Conservation (phyloP, 768 basidiomycete genomes). For the Dictyophora rubrovolvata region DNA sequence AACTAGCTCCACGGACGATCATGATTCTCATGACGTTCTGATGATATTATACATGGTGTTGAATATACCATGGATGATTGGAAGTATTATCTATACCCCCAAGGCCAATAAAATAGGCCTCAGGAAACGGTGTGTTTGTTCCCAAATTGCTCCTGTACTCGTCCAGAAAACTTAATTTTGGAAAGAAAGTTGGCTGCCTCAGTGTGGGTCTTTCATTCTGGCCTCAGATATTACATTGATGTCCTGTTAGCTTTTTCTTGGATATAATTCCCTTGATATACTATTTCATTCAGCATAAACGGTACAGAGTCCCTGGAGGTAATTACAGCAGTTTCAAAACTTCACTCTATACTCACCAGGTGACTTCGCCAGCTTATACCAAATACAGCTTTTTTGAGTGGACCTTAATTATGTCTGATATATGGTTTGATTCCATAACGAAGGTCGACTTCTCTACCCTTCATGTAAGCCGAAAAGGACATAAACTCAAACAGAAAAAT, state of each 20-base stretch:
- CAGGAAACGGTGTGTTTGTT: constrained; percentile 36
- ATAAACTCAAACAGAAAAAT: background rate
- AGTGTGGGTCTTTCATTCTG: constrained; percentile 27
- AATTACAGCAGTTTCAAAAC: constrained; percentile 11
- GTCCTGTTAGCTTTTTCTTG: constrained; percentile 51
- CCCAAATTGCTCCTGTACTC: background rate
- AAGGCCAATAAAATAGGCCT: constrained; percentile 27
- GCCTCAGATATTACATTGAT: background rate
- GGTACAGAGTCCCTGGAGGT: constrained; percentile 72
- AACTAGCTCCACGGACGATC: constrained; percentile 50
- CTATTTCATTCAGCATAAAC: constrained; percentile 81
- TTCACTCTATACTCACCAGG: constrained; percentile 1
- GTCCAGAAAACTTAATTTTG: constrained; percentile 3
- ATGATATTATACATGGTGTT: constrained; percentile 83
- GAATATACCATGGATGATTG: constrained; percentile 85
- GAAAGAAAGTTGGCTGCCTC: constrained; percentile 43
- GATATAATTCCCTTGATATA: constrained; percentile 67
- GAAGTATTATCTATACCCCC: constrained; percentile 52
- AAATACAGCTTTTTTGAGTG: constrained; percentile 83
- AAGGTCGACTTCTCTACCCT: constrained; percentile 49
- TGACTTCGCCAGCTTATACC: constrained; percentile 59
- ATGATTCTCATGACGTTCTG: constrained; percentile 74
- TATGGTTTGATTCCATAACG: constrained; percentile 61
- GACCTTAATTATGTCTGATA: constrained; percentile 65
- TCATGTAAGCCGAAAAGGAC: constrained; percentile 30